A percentile compares a stretch with the other conserved stretches of the same genome.
Evolutionary conservation across 805 yeast species (phyloP).

Genomic region (Sugiyamaella valdiviana): DNA sequence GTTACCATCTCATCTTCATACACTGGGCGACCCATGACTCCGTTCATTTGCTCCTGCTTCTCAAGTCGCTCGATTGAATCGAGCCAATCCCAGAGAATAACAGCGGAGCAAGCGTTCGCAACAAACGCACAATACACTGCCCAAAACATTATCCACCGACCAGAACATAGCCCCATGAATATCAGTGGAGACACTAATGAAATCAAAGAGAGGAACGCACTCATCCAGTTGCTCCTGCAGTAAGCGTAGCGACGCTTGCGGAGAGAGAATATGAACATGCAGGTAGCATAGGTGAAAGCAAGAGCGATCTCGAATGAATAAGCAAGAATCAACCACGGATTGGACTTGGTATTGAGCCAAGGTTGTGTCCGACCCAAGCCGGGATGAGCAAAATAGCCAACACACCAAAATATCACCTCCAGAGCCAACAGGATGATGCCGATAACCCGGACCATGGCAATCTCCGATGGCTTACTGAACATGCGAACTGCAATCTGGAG

Average conservation of each 20-base stretch:
- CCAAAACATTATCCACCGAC: conserved; percentile 43
- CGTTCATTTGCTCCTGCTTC: conserved; percentile 42
- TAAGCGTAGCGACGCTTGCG: conserved; percentile 42
- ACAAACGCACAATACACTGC: conserved; percentile 43
- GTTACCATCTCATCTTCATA: conserved; percentile 30
- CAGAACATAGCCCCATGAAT: conserved; percentile 31
- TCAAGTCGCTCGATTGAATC: conserved; percentile 48
- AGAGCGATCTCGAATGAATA: conserved; percentile 30
- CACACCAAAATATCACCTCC: conserved; percentile 27
- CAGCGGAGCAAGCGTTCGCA: conserved; percentile 44
- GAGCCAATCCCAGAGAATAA: conserved; percentile 64
- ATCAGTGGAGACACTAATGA: conserved; percentile 36
- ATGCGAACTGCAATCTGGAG: conserved; percentile 43
- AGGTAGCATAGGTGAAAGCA: conserved; percentile 30
- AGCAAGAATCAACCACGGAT: conserved; percentile 22
- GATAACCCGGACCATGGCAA: conserved; percentile 28
- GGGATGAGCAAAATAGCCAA: conserved; percentile 16
- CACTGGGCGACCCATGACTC: conserved; percentile 58
- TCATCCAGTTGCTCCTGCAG: conserved; percentile 41
- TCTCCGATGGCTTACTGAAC: conserved; percentile 32
- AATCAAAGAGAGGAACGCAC: conserved; percentile 42
- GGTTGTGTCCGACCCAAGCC: not conserved
- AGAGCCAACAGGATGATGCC: conserved; percentile 33
- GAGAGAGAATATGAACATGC: conserved; percentile 36
- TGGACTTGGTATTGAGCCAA: not conserved